Conservation (phyloP, 495 filamentous ascomycete species). For the Cetradonia linearis region DNA sequence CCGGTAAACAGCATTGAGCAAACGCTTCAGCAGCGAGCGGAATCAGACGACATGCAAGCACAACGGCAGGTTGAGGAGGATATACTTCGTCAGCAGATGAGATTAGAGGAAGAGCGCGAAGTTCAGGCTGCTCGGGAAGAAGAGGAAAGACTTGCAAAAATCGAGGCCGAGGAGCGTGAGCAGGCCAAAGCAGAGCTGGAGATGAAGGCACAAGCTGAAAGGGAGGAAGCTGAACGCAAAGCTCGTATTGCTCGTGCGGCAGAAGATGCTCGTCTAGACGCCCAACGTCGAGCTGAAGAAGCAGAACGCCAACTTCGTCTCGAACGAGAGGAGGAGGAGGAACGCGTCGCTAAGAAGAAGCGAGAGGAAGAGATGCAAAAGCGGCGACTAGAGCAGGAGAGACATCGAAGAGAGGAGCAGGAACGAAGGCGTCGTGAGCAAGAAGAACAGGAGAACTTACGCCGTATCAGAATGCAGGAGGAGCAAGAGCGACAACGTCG, state of each 20-base stretch:
- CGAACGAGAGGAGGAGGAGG: slow-evolving; percentile 40
- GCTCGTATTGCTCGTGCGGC: slow-evolving; percentile 38
- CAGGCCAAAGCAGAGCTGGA: slow-evolving; percentile 28
- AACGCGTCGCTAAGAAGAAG: slow-evolving; percentile 42
- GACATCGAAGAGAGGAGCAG: slow-evolving; percentile 41
- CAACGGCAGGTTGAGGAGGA: slow-evolving; percentile 19
- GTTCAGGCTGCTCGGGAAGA: slow-evolving; percentile 15
- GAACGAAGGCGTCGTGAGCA: slow-evolving; percentile 45
- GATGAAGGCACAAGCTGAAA: slow-evolving; percentile 35
- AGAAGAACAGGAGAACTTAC: slow-evolving; percentile 34
- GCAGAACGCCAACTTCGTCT: slow-evolving; percentile 20
- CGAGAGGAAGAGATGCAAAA: slow-evolving; percentile 38
- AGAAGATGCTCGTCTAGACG: slow-evolving; percentile 30
- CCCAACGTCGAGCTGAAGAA: slow-evolving; percentile 23
- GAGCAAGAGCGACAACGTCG: slow-evolving; percentile 47
- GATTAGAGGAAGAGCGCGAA: slow-evolving; percentile 9
- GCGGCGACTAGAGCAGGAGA: slow-evolving; percentile 47
- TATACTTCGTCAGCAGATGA: slow-evolving; percentile 11
- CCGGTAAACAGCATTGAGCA: slow-evolving; percentile 19
- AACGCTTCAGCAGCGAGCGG: slow-evolving; percentile 18
- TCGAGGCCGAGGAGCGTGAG: slow-evolving; percentile 24
- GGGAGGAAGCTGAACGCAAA: slow-evolving; percentile 31
- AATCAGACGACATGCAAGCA: slow-evolving; percentile 19
- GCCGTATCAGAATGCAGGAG: slow-evolving; percentile 30
- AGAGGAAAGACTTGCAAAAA: slow-evolving; percentile 22